Conservation (phyloP, 2,329 filamentous ascomycete species). For the Cladophialophora yegresii region DNA sequence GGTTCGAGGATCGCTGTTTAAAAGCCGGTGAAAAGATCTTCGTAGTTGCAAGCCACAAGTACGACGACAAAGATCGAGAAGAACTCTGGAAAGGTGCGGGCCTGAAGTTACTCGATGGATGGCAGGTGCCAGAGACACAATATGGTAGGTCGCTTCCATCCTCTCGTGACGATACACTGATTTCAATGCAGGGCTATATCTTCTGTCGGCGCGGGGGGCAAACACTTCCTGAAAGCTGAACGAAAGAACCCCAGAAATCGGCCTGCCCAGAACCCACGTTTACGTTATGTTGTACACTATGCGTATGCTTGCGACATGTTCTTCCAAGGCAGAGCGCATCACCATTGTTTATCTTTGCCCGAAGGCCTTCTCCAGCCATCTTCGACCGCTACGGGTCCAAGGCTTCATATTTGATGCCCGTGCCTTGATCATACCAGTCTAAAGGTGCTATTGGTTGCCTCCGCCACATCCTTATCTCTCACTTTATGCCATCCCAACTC, state of each 20-base stretch:
- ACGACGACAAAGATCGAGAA: conserved; percentile 63
- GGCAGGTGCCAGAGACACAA: not conserved
- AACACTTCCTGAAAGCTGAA: not conserved
- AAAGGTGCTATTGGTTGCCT: not conserved
- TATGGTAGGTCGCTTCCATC: not conserved
- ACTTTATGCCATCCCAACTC: not conserved
- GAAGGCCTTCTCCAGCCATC: not conserved
- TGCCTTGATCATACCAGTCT: not conserved
- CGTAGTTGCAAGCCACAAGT: conserved; percentile 91
- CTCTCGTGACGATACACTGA: not conserved
- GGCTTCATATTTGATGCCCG: not conserved
- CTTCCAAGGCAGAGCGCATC: not conserved
- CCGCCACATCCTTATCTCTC: not conserved
- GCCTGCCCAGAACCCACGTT: not conserved
- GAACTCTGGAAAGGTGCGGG: conserved; percentile 69
- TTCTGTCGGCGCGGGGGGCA: not conserved
- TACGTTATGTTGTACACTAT: not conserved
- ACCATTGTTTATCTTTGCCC: not conserved
- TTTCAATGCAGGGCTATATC: not conserved
- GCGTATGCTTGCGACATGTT: not conserved
- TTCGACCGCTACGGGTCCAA: not conserved
- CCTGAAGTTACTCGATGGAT: not conserved
- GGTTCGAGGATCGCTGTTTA: conserved; percentile 66
- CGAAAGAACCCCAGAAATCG: not conserved
- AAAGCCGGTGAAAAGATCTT: conserved; percentile 73